These are phyloP conservation scores for Penstemon barbatus DNA, from an alignment of 257 asterid genomes.

Conservation along the genomic window DNA sequence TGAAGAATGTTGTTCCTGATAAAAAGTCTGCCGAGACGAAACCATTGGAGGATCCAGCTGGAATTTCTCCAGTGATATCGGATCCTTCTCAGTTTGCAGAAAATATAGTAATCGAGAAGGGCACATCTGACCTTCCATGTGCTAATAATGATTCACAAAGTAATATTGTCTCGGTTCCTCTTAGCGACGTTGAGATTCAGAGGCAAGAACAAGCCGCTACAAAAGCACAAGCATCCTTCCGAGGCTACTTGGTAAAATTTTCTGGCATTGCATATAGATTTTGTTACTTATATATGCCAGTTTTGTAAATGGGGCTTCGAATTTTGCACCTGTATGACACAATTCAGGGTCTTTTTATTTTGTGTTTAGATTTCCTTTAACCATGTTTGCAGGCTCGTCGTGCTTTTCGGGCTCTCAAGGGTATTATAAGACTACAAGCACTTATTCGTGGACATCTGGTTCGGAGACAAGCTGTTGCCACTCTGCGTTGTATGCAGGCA, in stretches of 20 bases:
- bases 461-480: slow-evolving; percentile 87
- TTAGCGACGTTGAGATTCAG: slow-evolving; percentile 46
- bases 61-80: slow-evolving; percentile 45
- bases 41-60: slow-evolving; percentile 43
- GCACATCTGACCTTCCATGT: slow-evolving; percentile 38
- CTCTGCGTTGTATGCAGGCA: slow-evolving; percentile 75
- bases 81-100: slow-evolving; percentile 43
- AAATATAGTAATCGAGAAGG: slow-evolving; percentile 45
- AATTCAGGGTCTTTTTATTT: not conserved
- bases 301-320: no score
- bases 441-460: slow-evolving; percentile 94
- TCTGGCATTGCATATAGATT: slow-evolving; percentile 17
- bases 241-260: slow-evolving; percentile 75
- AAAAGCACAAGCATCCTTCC: slow-evolving; percentile 75
- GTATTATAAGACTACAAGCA: slow-evolving; percentile 92
- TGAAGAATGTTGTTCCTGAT: slow-evolving; percentile 53
- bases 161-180: slow-evolving; percentile 22
- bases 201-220: slow-evolving; percentile 70
- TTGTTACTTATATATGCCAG: slow-evolving; percentile 4
- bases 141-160: slow-evolving; percentile 42
- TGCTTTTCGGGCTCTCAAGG: slow-evolving; percentile 87
- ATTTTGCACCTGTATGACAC: not conserved
- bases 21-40: slow-evolving; percentile 40
- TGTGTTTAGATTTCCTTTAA: not conserved
- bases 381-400: slow-evolving; percentile 72